phyloP scores from a whole-genome alignment of 2,329 filamentous ascomycete genomes.

The Cladophialophora psammophila region DNA sequence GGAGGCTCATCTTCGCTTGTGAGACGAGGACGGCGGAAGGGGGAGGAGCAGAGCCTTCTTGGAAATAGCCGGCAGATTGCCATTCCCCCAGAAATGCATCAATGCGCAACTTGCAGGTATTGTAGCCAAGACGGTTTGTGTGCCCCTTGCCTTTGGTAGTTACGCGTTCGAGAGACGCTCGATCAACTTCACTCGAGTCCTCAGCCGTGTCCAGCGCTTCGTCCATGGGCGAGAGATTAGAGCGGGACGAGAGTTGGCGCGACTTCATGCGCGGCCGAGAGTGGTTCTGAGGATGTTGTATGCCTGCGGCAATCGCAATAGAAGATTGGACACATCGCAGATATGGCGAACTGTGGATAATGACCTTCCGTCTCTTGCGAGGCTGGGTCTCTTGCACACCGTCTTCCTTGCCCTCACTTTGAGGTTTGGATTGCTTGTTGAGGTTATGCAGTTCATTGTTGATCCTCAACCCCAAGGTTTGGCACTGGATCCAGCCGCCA shows the following conservation, averaged over 20 bases:
- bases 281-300: slow-evolving; percentile 60
- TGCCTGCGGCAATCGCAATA: slow-evolving; percentile 83
- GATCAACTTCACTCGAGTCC: slow-evolving; percentile 31
- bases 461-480: slow-evolving; percentile 82
- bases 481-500: slow-evolving; percentile 88
- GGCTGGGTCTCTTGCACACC: slow-evolving; percentile 30
- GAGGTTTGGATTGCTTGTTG: slow-evolving; percentile 47
- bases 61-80: slow-evolving; percentile 92
- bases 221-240: slow-evolving; percentile 25
- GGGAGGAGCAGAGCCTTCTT: slow-evolving; percentile 87
- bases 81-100: slow-evolving; percentile 96
- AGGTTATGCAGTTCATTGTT: slow-evolving; percentile 69
- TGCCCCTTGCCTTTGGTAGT: slow-evolving; percentile 22
- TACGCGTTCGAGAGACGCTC: slow-evolving; percentile 12
- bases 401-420: slow-evolving; percentile 25
- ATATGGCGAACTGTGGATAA: slow-evolving; percentile 94
- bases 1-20: slow-evolving; percentile 83
- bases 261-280: slow-evolving; percentile 34
- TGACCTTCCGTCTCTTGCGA: slow-evolving; percentile 66
- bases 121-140: slow-evolving; percentile 33
- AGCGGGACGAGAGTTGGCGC: slow-evolving; percentile 36
- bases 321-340: slow-evolving; percentile 92
- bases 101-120: slow-evolving; percentile 66
- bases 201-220: slow-evolving; percentile 37
- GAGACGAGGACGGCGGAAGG: slow-evolving; percentile 86